Evolutionary conservation across 495 filamentous ascomycete species (phyloP).

Genomic region (Neurospora sp.): DNA sequence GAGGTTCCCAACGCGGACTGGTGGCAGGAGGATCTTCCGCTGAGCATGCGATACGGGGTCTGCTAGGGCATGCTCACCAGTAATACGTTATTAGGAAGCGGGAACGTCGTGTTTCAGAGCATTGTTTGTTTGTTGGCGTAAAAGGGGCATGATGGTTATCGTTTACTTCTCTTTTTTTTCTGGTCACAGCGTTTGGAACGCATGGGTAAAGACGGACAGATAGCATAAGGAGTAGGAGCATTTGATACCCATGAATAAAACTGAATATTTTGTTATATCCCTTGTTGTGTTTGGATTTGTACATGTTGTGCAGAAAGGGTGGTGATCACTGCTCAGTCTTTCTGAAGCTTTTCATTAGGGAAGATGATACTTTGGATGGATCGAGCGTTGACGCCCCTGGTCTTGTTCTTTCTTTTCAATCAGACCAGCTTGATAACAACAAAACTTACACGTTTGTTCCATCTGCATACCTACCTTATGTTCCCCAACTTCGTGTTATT

Average conservation of each 20-base stretch:
- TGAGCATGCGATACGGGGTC: constrained; percentile 19
- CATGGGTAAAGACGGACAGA: background rate
- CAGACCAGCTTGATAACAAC: too few relatives aligned
- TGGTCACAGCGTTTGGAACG: background rate
- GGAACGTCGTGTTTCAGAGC: background rate
- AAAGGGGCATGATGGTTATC: background rate
- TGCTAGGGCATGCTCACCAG: background rate
- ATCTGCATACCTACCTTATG: too few relatives aligned
- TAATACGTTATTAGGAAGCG: background rate
- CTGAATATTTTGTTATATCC: background rate
- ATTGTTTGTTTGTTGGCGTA: background rate
- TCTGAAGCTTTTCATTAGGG: too few relatives aligned
- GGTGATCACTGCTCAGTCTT: background rate
- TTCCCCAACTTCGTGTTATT: too few relatives aligned
- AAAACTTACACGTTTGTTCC: too few relatives aligned
- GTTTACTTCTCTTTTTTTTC: background rate
- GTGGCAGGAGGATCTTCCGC: constrained; percentile 55
- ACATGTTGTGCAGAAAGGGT: background rate
- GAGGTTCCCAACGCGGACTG: constrained; percentile 48
- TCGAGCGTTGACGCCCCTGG: too few relatives aligned
- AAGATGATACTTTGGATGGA: too few relatives aligned
- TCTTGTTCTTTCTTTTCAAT: too few relatives aligned
- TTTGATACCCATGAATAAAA: background rate
- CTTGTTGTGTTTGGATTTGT: background rate
- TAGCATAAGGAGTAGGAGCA: background rate